A percentile compares a stretch with the other conserved stretches of the same genome.
phyloP scores from a whole-genome alignment of 2,329 filamentous ascomycete genomes.

The Aspergillus amoenus region DNA sequence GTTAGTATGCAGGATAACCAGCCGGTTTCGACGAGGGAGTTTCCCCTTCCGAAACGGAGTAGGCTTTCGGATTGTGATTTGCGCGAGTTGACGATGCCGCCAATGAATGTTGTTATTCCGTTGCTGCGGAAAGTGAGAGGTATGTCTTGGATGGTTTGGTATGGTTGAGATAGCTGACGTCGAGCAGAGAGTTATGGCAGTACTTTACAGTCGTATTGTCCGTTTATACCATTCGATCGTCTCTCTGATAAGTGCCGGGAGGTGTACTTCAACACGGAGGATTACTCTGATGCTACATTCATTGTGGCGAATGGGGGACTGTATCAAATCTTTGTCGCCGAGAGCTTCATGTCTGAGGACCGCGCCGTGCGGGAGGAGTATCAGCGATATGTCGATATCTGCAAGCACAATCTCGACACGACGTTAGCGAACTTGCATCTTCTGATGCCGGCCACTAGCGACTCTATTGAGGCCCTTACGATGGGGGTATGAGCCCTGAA shows the following conservation, averaged over 20 bases:
- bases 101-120: slow-evolving; percentile 32
- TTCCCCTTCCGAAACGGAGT: slow-evolving; percentile 29
- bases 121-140: slow-evolving; percentile 36
- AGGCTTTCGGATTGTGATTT: slow-evolving; percentile 26
- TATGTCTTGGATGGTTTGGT: slow-evolving; percentile 11
- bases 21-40: slow-evolving; percentile 13
- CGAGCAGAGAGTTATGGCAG: slow-evolving; percentile 23
- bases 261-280: slow-evolving; percentile 45
- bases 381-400: slow-evolving; percentile 32
- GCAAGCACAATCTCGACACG: slow-evolving; percentile 47
- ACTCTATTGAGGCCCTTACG: slow-evolving; percentile 60
- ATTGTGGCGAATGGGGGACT: slow-evolving; percentile 41
- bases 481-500: slow-evolving; percentile 51
- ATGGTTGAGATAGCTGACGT: not conserved
- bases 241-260: slow-evolving; percentile 42
- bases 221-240: slow-evolving; percentile 33
- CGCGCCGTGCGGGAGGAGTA: slow-evolving; percentile 25
- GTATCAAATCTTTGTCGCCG: slow-evolving; percentile 39
- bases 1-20: slow-evolving; percentile 38
- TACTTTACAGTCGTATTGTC: slow-evolving; percentile 29
- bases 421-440: slow-evolving; percentile 53
- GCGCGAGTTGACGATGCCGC: slow-evolving; percentile 37
- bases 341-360: slow-evolving; percentile 22
- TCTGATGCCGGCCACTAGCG: slow-evolving; percentile 55
- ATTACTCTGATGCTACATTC: slow-evolving; percentile 41